Evolutionary conservation across 768 basidiomycete species (phyloP), one percentile per base, ranked within the genome.

Genomic region (Amanita pallidorosea): DNA sequence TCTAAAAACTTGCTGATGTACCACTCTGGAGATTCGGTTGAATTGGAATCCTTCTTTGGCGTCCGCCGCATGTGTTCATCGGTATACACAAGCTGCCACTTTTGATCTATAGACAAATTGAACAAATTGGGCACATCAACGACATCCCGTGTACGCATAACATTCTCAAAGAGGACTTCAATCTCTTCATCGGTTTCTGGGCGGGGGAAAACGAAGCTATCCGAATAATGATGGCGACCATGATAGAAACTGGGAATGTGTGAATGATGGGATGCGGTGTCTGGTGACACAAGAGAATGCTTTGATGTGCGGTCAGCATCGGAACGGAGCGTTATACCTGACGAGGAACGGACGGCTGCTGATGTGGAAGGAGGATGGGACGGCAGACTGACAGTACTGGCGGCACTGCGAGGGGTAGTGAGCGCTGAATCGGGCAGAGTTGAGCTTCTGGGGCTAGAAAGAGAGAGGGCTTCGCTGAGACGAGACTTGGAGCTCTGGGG

Each of bases 1-100:
- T 94, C 87, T 61, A 97, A 71, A 62, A 96, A 90, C 65, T 85
- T 90, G 65, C 83, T 80, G 56, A 98, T 80, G 62, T 92, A 97
- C 86, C 87, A 96, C 63, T 96, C 88, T 1, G 94, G 92, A 7
- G 86, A 80, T 54, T 85, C 83, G 49, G 81, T 63, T 5, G 68
- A 65, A 61, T 70, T 77, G 18, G 72, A 66, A 54, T 70, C 75
- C 59, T 76, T 80, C 57, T 83, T 82, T 43, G 44, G 50, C 7
- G 20, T 80, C 83, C 86, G 91, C 38, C 85, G 76, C 48, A 85
- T 73, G 49, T 85, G 83, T 58, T 88, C 85, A 56, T 88, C 85
- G 52, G 80, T 88, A 61, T 85, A 77, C 5, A 99, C 85, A 61
- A 98, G 79, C 56, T 74, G 73, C 94, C 95, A 99, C 68, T 97